These are phyloP conservation scores for Nidula niveotomentosa DNA, from an alignment of 1,284 basidiomycete species.

Conservation along the genomic window DNA sequence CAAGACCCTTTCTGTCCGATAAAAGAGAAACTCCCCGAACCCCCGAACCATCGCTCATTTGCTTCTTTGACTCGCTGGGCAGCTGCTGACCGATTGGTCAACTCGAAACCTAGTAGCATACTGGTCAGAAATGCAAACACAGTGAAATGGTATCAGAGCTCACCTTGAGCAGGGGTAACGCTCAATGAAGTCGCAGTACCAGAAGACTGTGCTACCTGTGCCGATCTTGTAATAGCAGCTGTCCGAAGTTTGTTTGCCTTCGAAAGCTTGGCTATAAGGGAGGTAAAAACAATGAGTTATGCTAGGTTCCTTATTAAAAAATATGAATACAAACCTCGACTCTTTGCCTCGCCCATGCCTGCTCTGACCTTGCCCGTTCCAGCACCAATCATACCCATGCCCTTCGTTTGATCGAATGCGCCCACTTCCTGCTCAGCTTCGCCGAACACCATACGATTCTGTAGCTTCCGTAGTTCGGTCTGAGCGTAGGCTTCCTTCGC, in stretches of 20 bases:
- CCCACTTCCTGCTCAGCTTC: constrained; percentile 96
- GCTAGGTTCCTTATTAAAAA: background rate
- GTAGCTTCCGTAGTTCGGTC: constrained; percentile 95
- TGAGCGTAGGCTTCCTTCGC: constrained; percentile 97
- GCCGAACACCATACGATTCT: constrained; percentile 97
- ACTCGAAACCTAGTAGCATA: constrained; percentile 68
- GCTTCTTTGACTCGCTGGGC: constrained; percentile 87
- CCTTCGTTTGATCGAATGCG: constrained; percentile 95
- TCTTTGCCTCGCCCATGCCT: constrained; percentile 82
- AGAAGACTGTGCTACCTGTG: constrained; percentile 63
- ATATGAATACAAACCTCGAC: constrained; percentile 61
- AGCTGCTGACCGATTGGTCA: constrained; percentile 80
- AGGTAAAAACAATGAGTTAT: background rate
- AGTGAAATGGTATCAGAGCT: constrained; percentile 5
- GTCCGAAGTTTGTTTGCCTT: constrained; percentile 93
- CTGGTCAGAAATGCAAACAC: constrained; percentile 7
- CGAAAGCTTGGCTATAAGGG: constrained; percentile 84
- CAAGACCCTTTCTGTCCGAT: constrained; percentile 65
- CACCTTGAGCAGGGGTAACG: constrained; percentile 96
- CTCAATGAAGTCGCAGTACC: constrained; percentile 91
- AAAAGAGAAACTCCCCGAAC: constrained; percentile 77
- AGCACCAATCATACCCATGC: constrained; percentile 94
- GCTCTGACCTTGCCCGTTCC: constrained; percentile 88
- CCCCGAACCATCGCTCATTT: constrained; percentile 91
- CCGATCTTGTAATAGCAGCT: constrained; percentile 75